Evolutionary conservation across 306 rosid species (phyloP).

Genomic region (Prunus fruticosa): DNA sequence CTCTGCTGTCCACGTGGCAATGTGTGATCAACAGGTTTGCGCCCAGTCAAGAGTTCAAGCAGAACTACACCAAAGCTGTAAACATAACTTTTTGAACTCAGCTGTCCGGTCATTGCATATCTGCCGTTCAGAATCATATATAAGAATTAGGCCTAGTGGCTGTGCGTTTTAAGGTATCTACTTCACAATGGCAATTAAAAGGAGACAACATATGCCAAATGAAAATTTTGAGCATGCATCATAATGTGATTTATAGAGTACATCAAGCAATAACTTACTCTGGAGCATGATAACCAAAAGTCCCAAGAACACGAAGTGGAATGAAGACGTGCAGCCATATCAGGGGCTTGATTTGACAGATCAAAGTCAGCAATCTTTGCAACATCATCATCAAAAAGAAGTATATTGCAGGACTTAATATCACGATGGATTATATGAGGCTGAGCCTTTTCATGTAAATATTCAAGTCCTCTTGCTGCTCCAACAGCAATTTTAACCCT

Average conservation of each 20-base stretch:
- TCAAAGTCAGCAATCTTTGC: slow-evolving; percentile 84
- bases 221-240: neutral
- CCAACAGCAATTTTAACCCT: slow-evolving; percentile 86
- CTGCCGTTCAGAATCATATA: neutral
- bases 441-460: slow-evolving; percentile 74
- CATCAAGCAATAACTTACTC: slow-evolving; percentile 50
- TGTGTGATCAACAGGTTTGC: slow-evolving; percentile 79
- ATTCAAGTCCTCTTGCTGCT: slow-evolving; percentile 76
- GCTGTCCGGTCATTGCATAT: slow-evolving; percentile 38
- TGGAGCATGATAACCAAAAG: slow-evolving; percentile 90
- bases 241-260: neutral
- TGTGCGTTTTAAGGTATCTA: neutral
- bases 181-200: neutral
- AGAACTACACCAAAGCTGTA: slow-evolving; percentile 80
- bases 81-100: slow-evolving; percentile 71
- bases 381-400: slow-evolving; percentile 63
- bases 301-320: slow-evolving; percentile 92
- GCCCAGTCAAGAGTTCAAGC: slow-evolving; percentile 76
- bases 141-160: neutral
- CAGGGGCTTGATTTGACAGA: slow-evolving; percentile 82
- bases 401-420: slow-evolving; percentile 77
- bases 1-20: slow-evolving; percentile 87
- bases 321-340: slow-evolving; percentile 77
- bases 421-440: slow-evolving; percentile 69
- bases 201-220: neutral